Conservation (phyloP, 331 rosid species). For the Pyracantha coccinea region DNA sequence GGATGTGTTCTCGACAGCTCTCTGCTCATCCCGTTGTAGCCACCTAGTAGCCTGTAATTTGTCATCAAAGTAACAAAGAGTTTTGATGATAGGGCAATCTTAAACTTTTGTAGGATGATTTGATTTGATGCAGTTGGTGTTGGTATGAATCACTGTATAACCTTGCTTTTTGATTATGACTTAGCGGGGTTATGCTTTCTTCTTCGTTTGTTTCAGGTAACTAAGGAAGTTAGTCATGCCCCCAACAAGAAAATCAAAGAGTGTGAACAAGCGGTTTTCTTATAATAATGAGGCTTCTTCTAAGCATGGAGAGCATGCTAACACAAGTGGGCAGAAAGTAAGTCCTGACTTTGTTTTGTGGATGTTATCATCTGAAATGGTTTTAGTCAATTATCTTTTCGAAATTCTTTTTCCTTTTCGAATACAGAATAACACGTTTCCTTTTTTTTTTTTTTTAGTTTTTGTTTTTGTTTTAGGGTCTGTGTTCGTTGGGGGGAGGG, state of each 20-base stretch:
- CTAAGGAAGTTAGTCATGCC: slow-evolving; percentile 51
- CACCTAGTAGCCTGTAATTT: background rate
- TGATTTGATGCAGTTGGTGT: background rate
- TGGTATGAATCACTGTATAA: background rate
- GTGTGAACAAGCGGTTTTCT: slow-evolving; percentile 63
- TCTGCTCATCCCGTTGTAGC: background rate
- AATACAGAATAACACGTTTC: too few species aligned
- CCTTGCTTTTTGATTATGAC: slow-evolving; percentile 4
- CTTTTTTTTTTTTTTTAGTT: too few species aligned
- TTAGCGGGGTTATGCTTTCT: slow-evolving; percentile 18
- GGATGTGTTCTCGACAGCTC: background rate
- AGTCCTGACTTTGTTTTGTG: slow-evolving; percentile 38
- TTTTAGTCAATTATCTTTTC: background rate
- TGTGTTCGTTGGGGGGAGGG: too few species aligned
- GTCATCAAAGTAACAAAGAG: background rate
- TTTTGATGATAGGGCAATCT: background rate
- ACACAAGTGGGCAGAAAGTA: slow-evolving; percentile 56
- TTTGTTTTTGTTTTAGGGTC: too few species aligned
- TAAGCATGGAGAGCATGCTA: slow-evolving; percentile 48
- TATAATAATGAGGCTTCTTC: slow-evolving; percentile 47
- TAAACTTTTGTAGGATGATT: background rate
- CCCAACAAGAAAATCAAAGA: slow-evolving; percentile 67
- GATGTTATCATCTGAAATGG: slow-evolving; percentile 21
- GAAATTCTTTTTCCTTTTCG: background rate
- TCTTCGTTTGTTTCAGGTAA: slow-evolving; percentile 33